Percentiles rank a stretch among this genome's conserved stretches.
These are phyloP conservation scores for Blepharisma stoltei DNA, from an alignment of 73 alveolate species.

Conservation along the genomic window DNA sequence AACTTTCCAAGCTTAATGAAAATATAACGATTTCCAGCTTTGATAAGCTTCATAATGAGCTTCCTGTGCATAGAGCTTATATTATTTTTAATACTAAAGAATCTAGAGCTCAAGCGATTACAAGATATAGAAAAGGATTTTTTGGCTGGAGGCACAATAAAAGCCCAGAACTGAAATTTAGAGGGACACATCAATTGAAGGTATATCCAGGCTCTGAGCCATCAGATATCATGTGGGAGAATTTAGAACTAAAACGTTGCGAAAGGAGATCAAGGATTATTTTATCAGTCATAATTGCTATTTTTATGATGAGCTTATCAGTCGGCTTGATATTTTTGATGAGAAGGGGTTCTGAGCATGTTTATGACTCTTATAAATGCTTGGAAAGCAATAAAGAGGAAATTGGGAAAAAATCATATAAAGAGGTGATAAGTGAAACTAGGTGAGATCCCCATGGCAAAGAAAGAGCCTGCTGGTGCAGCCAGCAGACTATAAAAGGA, in stretches of 20 bases:
- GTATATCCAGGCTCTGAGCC: constrained; percentile 20
- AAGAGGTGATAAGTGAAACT: background rate
- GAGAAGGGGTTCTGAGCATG: background rate
- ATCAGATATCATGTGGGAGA: constrained; percentile 32
- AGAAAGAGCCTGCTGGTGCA: constrained; percentile 9
- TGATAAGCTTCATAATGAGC: background rate
- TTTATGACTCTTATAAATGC: background rate
- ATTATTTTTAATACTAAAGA: background rate
- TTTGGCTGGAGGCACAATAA: background rate
- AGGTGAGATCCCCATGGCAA: background rate
- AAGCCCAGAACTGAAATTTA: background rate
- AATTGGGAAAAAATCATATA: background rate
- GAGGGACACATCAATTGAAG: background rate
- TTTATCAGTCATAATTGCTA: background rate
- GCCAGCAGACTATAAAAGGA: background rate
- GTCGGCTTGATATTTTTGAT: constrained; percentile 6
- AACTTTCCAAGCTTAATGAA: background rate
- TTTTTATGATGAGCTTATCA: background rate
- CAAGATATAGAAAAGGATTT: background rate
- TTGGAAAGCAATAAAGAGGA: background rate
- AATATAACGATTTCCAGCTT: background rate
- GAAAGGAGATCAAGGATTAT: background rate
- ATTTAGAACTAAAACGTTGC: background rate
- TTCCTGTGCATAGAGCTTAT: constrained; percentile 14
- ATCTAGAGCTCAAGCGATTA: background rate